Conservation (phyloP, 1,139 yeast genomes). For the Scheffersomyces segobiensis region DNA sequence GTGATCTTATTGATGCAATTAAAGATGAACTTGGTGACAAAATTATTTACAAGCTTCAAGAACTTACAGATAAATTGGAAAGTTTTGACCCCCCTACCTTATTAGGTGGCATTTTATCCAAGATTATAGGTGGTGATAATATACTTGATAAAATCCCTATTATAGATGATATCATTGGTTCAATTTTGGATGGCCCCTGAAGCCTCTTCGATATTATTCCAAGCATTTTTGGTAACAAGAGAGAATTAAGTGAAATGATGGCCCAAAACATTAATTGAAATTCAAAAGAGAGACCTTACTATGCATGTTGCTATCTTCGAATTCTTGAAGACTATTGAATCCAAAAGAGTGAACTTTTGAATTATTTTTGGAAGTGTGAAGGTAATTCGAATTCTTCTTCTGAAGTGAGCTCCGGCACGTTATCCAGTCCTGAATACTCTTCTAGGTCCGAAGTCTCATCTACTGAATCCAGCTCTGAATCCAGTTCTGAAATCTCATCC, state of each 20-base stretch:
- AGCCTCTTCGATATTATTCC: background rate
- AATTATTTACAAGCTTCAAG: constrained; percentile 1
- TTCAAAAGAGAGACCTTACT: constrained; percentile 12
- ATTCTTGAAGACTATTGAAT: constrained; percentile 17
- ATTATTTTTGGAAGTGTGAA: constrained; percentile 26
- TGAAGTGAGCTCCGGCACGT: background rate
- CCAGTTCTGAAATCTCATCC: background rate
- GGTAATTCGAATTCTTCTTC: constrained; percentile 11
- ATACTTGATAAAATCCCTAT: background rate
- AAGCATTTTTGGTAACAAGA: background rate
- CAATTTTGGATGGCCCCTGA: background rate
- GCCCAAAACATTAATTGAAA: constrained; percentile 2
- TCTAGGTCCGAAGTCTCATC: constrained; percentile 1
- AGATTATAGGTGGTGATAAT: background rate
- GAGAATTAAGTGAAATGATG: background rate
- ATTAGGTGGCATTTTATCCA: constrained; percentile 1
- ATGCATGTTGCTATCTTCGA: constrained; percentile 3
- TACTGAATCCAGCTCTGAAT: too few relatives aligned
- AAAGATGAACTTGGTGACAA: background rate
- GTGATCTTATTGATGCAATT: background rate
- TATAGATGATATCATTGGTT: background rate
- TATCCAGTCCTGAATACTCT: background rate
- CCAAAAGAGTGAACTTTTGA: constrained; percentile 10
- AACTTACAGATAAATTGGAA: constrained; percentile 1
- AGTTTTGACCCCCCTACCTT: constrained; percentile 2